Base-by-base conservation (phyloP, 2,329 filamentous ascomycete species). In the Epichloe brachyelytri region DNA sequence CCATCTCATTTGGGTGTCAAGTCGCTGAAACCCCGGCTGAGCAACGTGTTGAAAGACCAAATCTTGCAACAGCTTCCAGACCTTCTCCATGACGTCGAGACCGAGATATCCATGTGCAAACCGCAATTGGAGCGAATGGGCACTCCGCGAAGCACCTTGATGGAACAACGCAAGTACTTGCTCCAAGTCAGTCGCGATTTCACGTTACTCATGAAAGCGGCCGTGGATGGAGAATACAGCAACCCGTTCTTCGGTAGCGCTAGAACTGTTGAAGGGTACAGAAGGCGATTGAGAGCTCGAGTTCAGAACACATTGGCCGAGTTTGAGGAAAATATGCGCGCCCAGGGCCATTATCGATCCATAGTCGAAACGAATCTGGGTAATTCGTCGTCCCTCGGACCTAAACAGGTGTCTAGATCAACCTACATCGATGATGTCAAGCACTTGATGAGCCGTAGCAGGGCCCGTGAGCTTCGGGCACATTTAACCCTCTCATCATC, bases 401-500 rank as follows among this genome's bases (percentile, higher is more conserved):
- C 1, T 6, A 22, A 15, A 3, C 1, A 30, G 5, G 20, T 53
- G 3, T n/a, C 46, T 3, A 50, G 54, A 1, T 46, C 50, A 1
- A 51, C 54, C 0, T 64, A 59, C 4, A 46, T 63, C 5, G 3
- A 53, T 3, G 54, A 62, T 0, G 56, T 65, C 15, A 51, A 54
- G 2, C 10, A 30, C 0, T 41, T 60, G 5, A 61, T 66, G 49
- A 22, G 50, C 5, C 55, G 55, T 1, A 57, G 43, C 38, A 56
- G 60, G n/a, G 63, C 62, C 2, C 64, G 73, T 5, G 82, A 86
- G 58, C 63, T 86, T 0, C 78, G 0, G 79, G 81, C 0, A 78
- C 69, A 0, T 83, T 80, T 61, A 82, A 82, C 53, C 75, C 80
- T 0, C 60, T 79, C 49, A 65, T 85, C 10, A 71, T 85, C 0